phyloP scores from a whole-genome alignment of 495 filamentous ascomycete species.

The Evansstolkia leycettana region DNA sequence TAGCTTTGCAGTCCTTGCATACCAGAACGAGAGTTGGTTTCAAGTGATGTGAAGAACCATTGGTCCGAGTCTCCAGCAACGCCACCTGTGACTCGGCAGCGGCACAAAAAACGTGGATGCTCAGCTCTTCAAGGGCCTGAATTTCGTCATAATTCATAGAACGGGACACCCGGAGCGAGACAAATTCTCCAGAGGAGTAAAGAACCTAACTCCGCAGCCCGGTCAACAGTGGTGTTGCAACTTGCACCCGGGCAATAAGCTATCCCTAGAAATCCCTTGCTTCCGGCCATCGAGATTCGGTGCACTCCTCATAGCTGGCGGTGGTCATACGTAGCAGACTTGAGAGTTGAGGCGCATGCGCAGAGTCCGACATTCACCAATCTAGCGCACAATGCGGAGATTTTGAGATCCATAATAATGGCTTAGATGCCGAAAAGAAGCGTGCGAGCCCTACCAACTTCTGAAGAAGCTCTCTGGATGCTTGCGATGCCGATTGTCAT shows the following conservation, averaged over 20 bases:
- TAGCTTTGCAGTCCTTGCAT: constrained; percentile 19
- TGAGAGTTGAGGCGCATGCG: constrained; percentile 12
- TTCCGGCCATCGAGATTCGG: constrained; percentile 13
- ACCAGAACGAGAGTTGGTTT: constrained; percentile 12
- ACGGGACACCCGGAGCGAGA: constrained; percentile 13
- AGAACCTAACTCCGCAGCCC: background rate
- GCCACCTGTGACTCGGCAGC: constrained; percentile 9
- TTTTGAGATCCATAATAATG: constrained; percentile 6
- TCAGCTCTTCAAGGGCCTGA: constrained; percentile 8
- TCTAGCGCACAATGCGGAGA: constrained; percentile 5
- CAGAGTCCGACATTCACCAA: constrained; percentile 2
- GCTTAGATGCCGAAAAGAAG: constrained; percentile 7
- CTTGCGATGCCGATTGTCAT: background rate
- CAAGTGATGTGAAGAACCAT: constrained; percentile 6
- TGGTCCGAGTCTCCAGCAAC: constrained; percentile 8
- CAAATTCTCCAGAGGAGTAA: constrained; percentile 6
- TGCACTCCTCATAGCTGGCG: constrained; percentile 7
- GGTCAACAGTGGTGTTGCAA: constrained; percentile 9
- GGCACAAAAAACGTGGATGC: constrained; percentile 19
- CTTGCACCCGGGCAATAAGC: constrained; percentile 19
- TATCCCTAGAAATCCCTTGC: constrained; percentile 16
- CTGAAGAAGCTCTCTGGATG: background rate
- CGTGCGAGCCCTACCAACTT: too few relatives aligned
- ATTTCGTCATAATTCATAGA: constrained; percentile 12
- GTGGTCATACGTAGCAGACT: too few relatives aligned